Percentiles rank a stretch among this genome's conserved stretches.
These are phyloP conservation scores for Fragaria vesca DNA, from an alignment of 306 rosid genomes.

Conservation along the genomic window DNA sequence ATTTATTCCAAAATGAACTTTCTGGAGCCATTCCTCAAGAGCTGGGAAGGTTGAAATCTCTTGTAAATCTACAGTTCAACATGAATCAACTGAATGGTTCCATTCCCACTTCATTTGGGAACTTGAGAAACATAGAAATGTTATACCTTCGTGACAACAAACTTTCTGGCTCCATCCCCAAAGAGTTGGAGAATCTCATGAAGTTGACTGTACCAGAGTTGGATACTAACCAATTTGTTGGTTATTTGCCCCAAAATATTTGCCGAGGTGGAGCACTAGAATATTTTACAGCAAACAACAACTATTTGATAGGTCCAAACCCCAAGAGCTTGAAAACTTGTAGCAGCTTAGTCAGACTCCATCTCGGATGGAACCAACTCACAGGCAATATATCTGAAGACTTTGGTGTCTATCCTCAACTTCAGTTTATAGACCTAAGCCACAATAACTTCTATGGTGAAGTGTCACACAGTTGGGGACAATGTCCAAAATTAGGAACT, in stretches of 20 bases:
- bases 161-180: not conserved
- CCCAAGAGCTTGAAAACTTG: not conserved
- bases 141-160: not conserved
- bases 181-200: not conserved
- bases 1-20: not conserved
- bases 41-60: conserved; percentile 6
- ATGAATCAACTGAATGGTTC: not conserved
- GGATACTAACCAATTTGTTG: not conserved
- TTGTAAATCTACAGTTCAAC: not conserved
- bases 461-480: not conserved
- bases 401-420: not conserved
- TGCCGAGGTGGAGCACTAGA: not conserved
- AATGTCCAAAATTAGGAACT: conserved; percentile 14
- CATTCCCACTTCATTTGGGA: not conserved
- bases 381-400: not conserved
- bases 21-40: conserved; percentile 7
- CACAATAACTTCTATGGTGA: not conserved
- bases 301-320: not conserved
- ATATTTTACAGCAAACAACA: not conserved
- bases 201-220: not conserved
- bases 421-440: not conserved
- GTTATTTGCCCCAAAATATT: not conserved
- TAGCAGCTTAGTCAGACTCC: not conserved
- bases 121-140: not conserved
- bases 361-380: not conserved